Conservation (phyloP, 805 yeast genomes). For the Candida bentonensis region DNA sequence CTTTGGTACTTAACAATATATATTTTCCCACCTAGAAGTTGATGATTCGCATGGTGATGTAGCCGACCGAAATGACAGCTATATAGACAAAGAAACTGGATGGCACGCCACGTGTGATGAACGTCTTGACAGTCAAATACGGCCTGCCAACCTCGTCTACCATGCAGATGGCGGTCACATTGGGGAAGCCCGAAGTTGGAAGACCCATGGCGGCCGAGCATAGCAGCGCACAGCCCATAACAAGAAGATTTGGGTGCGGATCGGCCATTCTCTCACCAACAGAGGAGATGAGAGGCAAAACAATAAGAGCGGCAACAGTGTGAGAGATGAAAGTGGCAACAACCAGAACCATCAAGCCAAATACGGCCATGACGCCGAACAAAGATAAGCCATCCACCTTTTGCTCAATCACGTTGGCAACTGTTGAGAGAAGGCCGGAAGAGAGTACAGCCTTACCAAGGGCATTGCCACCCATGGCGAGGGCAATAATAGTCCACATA, state of each 20-base stretch:
- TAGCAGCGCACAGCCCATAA: slow-evolving; percentile 47
- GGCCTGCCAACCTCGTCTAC: slow-evolving; percentile 86
- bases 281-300: slow-evolving; percentile 80
- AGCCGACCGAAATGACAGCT: slow-evolving; percentile 69
- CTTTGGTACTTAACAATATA: slow-evolving; percentile 44
- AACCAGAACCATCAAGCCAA: slow-evolving; percentile 66
- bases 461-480: slow-evolving; percentile 97
- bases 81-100: slow-evolving; percentile 62
- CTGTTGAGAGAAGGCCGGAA: slow-evolving; percentile 69
- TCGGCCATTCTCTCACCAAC: slow-evolving; percentile 49
- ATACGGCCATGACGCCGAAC: slow-evolving; percentile 59
- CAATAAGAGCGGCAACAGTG: slow-evolving; percentile 90
- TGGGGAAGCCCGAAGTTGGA: slow-evolving; percentile 96
- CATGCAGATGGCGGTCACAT: slow-evolving; percentile 92
- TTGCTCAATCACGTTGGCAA: slow-evolving; percentile 56
- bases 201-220: slow-evolving; percentile 96
- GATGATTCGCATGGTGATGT: slow-evolving; percentile 46
- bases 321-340: slow-evolving; percentile 95
- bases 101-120: slow-evolving; percentile 85
- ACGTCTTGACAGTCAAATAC: slow-evolving; percentile 72
- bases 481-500: slow-evolving; percentile 88
- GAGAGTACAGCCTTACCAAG: slow-evolving; percentile 90
- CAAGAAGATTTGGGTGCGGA: slow-evolving; percentile 76
- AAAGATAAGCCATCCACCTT: slow-evolving; percentile 54
- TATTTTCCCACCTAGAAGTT: slow-evolving; percentile 26